phyloP scores from a whole-genome alignment of 2,329 filamentous ascomycete species.

The Sclerotiophoma versabilis region DNA sequence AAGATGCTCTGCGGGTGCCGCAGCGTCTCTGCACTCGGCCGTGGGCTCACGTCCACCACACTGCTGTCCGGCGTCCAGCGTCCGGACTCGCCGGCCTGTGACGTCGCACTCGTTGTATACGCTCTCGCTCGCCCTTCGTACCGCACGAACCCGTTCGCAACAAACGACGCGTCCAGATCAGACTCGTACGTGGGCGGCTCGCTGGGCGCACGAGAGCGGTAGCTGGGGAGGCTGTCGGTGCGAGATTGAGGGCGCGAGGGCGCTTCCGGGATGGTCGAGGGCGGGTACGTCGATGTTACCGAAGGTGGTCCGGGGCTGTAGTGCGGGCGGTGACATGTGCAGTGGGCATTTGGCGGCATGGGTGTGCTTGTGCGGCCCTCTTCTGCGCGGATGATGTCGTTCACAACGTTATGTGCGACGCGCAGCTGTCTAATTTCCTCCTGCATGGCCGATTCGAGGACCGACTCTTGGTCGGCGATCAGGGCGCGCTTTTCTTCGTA shows the following conservation, averaged over 20 bases:
- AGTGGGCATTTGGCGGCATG: neutral
- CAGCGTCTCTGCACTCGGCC: slow-evolving; percentile 49
- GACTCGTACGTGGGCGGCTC: slow-evolving; percentile 54
- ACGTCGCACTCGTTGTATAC: neutral
- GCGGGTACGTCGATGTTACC: slow-evolving; percentile 41
- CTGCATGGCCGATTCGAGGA: slow-evolving; percentile 55
- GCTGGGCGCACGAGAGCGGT: slow-evolving; percentile 50
- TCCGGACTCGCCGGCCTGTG: slow-evolving; percentile 22
- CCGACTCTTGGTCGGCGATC: slow-evolving; percentile 55
- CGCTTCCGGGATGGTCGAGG: slow-evolving; percentile 38
- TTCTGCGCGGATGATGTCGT: slow-evolving; percentile 54
- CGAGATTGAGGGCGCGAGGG: slow-evolving; percentile 47
- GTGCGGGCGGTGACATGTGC: slow-evolving; percentile 28
- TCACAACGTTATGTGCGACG: slow-evolving; percentile 61
- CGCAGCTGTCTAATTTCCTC: slow-evolving; percentile 59
- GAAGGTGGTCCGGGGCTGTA: slow-evolving; percentile 27
- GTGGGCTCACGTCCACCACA: slow-evolving; percentile 48
- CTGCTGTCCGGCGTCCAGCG: slow-evolving; percentile 50
- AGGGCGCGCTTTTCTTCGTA: slow-evolving; percentile 62
- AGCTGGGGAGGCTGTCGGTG: slow-evolving; percentile 54
- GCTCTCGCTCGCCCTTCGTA: slow-evolving; percentile 39
- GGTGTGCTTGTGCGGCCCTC: slow-evolving; percentile 38
- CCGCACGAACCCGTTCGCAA: slow-evolving; percentile 53
- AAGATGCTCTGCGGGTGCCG: slow-evolving; percentile 34
- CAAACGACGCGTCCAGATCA: slow-evolving; percentile 41